Base-by-base conservation (phyloP, 2,329 filamentous ascomycete genomes). In the Fusarium sacchari region DNA sequence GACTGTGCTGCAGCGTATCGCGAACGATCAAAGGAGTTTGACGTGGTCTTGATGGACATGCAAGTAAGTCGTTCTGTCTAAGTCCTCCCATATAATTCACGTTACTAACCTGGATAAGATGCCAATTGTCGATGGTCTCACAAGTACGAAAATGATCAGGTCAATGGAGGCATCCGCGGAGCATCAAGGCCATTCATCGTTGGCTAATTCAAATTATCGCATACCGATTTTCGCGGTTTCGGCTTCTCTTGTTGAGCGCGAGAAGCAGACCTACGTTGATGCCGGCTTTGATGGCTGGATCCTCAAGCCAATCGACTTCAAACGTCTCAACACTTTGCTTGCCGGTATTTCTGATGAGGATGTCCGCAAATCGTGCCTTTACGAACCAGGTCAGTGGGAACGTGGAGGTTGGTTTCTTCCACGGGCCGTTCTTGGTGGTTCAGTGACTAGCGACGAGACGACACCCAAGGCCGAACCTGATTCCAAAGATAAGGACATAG, bases 201-300 rank as follows among this genome's bases (percentile, higher is more conserved):
- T 91, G 61, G 91, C 91, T 7, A 78, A 82, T 3, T 79, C 84
- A 4, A 93, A 94, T 59, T 88, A 90, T 30, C 88, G 92, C 37
- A 87, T 95, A 5, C 94, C 95, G 0, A 92, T 97, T 57, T 94
- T 97, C 75, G 95, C 94, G 1, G 94, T 97, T 1, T 97, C 94
- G 1, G 94, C 95, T 13, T 96, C 94, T 1, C 84, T 97, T 4
- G 78, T 93, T 3, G 95, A 97, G 79, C 88, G 86, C 24, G 88
- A 95, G 49, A 88, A 85, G 57, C 85, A 91, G 44, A 88, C 82
- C 0, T 97, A 97, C 74, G 88, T 94, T 47, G 87, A 93, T 49
- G 90, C 91, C 12, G 95, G 95, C 0, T 97, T 97, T 74, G 94
- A 97, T 74, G 95, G 93, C 30, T 97, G 94, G 94, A 95, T 97